Evolutionary conservation across 169 alveolate genomes (phyloP).

Genomic region (Plasmodium gallinaceum): DNA sequence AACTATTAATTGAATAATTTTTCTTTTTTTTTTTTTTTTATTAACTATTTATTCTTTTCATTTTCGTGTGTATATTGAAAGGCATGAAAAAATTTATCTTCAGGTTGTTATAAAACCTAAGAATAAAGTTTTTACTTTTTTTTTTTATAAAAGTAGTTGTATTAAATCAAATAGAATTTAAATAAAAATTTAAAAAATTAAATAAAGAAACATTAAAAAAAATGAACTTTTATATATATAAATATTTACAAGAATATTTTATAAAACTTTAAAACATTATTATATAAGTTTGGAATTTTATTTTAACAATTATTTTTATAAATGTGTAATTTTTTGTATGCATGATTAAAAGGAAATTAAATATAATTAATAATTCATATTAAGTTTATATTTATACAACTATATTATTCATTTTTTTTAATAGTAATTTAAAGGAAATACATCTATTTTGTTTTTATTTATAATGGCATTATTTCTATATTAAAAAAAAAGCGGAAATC

Average conservation of each 20-base stretch:
- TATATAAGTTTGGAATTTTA: conserved; percentile 4
- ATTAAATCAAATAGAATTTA: background rate
- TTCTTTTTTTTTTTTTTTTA: conserved; percentile 19
- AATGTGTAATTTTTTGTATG: conserved; percentile 37
- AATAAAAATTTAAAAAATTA: background rate
- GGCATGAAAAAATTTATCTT: conserved; percentile 14
- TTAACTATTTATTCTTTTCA: background rate
- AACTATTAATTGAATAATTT: background rate
- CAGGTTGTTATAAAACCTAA: conserved; percentile 21
- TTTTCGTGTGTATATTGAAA: conserved; percentile 53
- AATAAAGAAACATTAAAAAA: background rate
- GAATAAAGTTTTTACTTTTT: conserved; percentile 31
- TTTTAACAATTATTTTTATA: conserved; percentile 12
- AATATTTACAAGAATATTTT: background rate
- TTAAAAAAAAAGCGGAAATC: too few species aligned
- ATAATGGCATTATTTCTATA: background rate
- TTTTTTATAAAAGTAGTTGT: background rate
- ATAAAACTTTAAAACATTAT: conserved; percentile 18
- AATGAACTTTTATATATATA: background rate
- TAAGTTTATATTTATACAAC: conserved; percentile 3
- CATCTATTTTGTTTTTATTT: conserved; percentile 42
- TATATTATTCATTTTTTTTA: conserved; percentile 12
- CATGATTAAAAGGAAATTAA: conserved; percentile 12
- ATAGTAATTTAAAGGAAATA: conserved; percentile 13
- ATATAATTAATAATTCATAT: conserved; percentile 22